Evolutionary conservation across 2,329 filamentous ascomycete genomes (phyloP).

Genomic region (Diplodia sapinea): DNA sequence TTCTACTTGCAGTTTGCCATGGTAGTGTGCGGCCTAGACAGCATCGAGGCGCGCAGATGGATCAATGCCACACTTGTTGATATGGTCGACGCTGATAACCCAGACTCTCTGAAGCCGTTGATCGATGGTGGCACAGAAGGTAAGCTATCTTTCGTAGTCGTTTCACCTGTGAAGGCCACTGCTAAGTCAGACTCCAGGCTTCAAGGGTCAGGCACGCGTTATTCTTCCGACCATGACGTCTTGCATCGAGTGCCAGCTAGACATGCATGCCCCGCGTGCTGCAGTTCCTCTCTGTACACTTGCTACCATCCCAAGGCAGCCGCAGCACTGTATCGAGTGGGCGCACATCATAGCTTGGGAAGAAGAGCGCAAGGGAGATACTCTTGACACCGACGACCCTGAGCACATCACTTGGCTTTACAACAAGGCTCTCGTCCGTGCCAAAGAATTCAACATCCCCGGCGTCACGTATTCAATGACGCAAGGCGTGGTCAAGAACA

Average conservation of each 20-base stretch:
- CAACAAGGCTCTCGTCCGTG: slow-evolving; percentile 78
- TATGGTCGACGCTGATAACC: slow-evolving; percentile 83
- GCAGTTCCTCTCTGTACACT: slow-evolving; percentile 96
- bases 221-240: slow-evolving; percentile 91
- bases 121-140: slow-evolving; percentile 97
- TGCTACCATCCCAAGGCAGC: slow-evolving; percentile 93
- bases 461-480: slow-evolving; percentile 96
- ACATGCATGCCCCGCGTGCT: slow-evolving; percentile 98
- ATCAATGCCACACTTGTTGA: slow-evolving; percentile 93
- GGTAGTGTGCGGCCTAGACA: slow-evolving; percentile 92
- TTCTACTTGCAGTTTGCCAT: slow-evolving; percentile 98
- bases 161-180: no score
- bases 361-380: slow-evolving; percentile 69
- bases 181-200: slow-evolving; percentile 60
- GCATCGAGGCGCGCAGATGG: slow-evolving; percentile 96
- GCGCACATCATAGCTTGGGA: slow-evolving; percentile 99
- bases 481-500: slow-evolving; percentile 98
- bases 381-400: slow-evolving; percentile 92
- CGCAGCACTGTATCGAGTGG: slow-evolving; percentile 98
- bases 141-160: slow-evolving; percentile 39
- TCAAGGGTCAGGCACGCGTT: slow-evolving; percentile 95
- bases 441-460: slow-evolving; percentile 84
- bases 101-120: slow-evolving; percentile 87
- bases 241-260: slow-evolving; percentile 97
- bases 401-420: slow-evolving; percentile 98